phyloP scores from a whole-genome alignment of 2,329 filamentous ascomycete genomes.

The Aspergillus neoniger region DNA sequence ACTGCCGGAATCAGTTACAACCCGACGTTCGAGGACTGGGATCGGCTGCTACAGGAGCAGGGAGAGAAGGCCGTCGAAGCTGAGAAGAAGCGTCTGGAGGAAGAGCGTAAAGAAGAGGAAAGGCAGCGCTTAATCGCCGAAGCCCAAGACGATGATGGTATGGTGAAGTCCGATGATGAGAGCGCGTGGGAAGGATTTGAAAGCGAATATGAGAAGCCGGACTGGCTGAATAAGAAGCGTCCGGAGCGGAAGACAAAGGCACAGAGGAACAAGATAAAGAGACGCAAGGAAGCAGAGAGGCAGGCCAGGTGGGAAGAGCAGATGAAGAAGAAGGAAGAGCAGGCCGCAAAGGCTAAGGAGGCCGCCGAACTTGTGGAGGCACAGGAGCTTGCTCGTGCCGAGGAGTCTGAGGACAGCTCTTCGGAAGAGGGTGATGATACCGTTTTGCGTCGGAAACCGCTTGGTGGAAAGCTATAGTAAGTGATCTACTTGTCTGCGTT shows the following conservation, averaged over 20 bases:
- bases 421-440: slow-evolving; percentile 61
- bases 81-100: slow-evolving; percentile 72
- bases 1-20: slow-evolving; percentile 90
- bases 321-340: slow-evolving; percentile 70
- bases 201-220: slow-evolving; percentile 71
- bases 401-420: slow-evolving; percentile 39
- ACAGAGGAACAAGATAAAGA: slow-evolving; percentile 84
- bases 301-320: slow-evolving; percentile 73
- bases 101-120: slow-evolving; percentile 66
- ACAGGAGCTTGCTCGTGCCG: slow-evolving; percentile 51
- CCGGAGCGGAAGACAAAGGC: slow-evolving; percentile 81
- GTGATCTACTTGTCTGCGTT: slow-evolving; percentile 23
- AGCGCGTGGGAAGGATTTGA: slow-evolving; percentile 89
- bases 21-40: slow-evolving; percentile 82
- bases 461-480: slow-evolving; percentile 64
- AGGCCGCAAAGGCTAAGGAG: slow-evolving; percentile 70
- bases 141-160: slow-evolving; percentile 72
- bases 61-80: slow-evolving; percentile 76
- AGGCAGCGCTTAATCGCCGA: slow-evolving; percentile 70
- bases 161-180: slow-evolving; percentile 79
- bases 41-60: slow-evolving; percentile 71
- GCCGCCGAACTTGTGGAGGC: slow-evolving; percentile 57
- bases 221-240: slow-evolving; percentile 69
- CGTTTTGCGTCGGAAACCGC: slow-evolving; percentile 67
- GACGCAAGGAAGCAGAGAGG: slow-evolving; percentile 83